Base-by-base conservation (phyloP, 768 basidiomycete genomes). In the Russula vinacea region DNA sequence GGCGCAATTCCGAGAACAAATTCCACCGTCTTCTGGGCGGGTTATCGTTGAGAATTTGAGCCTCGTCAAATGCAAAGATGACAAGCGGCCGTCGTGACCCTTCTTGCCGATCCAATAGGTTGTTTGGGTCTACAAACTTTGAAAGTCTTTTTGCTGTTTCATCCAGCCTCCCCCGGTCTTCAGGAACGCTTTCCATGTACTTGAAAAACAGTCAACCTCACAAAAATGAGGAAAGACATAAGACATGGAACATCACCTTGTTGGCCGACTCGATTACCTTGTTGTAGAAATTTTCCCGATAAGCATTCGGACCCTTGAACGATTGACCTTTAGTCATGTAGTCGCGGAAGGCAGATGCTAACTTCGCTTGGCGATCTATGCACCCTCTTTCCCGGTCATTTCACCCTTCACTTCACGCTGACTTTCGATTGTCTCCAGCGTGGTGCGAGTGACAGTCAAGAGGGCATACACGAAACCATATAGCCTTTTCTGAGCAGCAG, bases 51-150 rank as follows among this genome's bases (percentile, higher is more conserved):
- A 62, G 32, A 0, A 7, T 4, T n/a, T 47, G 44, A 5, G 10
- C 44, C 6, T 61, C 52, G 16, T 61, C 60, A 17, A 54, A 54
- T 3, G 53, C 35, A 4, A 54, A 37, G 35, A 54, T 24, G 13
- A 54, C 53, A 0, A 54, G 35, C 5, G 53, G 53, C 35, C n/a
- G 4, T 14, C 53, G 53, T 54, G 53, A 22, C 17, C 35, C 35
- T 22, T 24, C n/a, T n/a, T n/a, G n/a, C n/a, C 22, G 2, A 11
- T 22, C 6, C 35, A 7, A 7, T 52, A 54, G 11, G 2, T 26
- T 0, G 4, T 6, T 3, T 10, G 22, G 45, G 42, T 50, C 47
- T 10, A 62, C 16, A 11, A 62, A 47, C 1, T 5, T 13, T n/a
- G 17, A 19, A 17, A 56, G 60, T 1, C n/a, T 5, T 17, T 19